Conservation (phyloP, 139 green algal species). For the Coelastrella sp. region DNA sequence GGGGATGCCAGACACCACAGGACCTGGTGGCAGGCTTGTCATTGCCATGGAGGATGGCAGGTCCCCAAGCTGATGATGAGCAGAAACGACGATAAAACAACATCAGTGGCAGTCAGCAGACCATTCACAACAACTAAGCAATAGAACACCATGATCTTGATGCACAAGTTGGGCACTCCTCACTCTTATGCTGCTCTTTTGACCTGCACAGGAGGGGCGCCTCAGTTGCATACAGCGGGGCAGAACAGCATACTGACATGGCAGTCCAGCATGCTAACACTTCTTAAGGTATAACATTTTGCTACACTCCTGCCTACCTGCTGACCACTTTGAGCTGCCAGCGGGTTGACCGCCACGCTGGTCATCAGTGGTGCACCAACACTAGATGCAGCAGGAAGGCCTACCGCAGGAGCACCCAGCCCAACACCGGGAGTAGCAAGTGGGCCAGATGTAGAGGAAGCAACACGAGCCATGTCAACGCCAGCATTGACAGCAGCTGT, state of each 20-base stretch:
- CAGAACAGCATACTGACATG: too few species aligned
- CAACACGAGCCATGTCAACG: slow-evolving; percentile 11
- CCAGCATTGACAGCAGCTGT: background rate
- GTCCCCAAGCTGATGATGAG: background rate
- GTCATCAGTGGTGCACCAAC: background rate
- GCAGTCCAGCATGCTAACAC: too few species aligned
- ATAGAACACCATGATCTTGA: too few species aligned
- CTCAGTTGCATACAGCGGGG: too few species aligned
- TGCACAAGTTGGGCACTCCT: too few species aligned
- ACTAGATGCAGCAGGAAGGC: background rate
- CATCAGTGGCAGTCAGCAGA: too few species aligned
- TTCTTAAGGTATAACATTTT: too few species aligned
- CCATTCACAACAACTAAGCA: too few species aligned
- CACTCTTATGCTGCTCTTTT: too few species aligned
- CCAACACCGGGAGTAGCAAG: background rate
- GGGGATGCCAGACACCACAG: background rate
- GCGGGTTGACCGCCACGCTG: background rate
- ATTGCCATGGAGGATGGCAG: slow-evolving; percentile 9
- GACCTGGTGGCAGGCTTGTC: background rate
- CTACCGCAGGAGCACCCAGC: background rate
- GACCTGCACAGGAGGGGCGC: too few species aligned
- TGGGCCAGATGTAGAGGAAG: background rate
- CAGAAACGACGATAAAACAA: too few species aligned
- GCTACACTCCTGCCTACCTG: too few species aligned
- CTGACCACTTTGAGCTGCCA: background rate